These are phyloP conservation scores for Thelonectria discophora DNA, from an alignment of 2,329 filamentous ascomycete species.

Conservation along the genomic window DNA sequence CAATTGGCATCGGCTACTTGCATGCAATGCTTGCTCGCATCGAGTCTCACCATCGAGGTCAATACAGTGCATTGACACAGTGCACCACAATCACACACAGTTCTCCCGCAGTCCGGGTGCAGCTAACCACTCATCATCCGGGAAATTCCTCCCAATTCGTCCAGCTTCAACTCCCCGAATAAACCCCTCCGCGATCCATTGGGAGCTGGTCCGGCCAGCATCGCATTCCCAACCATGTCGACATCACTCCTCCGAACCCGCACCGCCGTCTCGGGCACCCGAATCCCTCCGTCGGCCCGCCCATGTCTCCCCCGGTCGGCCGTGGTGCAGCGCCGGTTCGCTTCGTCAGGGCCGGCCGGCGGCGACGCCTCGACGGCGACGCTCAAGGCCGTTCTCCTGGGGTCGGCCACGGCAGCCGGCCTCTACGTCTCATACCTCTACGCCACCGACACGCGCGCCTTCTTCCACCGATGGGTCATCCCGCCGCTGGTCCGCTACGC, in stretches of 20 bases:
- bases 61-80: conserved; percentile 35
- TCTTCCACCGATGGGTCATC: conserved; percentile 72
- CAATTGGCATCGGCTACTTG: background rate
- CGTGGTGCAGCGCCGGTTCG: conserved; percentile 42
- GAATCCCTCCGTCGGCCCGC: conserved; percentile 33
- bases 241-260: conserved; percentile 39
- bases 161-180: conserved; percentile 38
- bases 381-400: conserved; percentile 51
- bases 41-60: too few species aligned
- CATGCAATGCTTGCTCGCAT: too few species aligned
- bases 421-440: conserved; percentile 69
- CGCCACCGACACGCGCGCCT: conserved; percentile 77
- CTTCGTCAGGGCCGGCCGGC: conserved; percentile 46
- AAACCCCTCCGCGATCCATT: conserved; percentile 40
- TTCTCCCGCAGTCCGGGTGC: conserved; percentile 23
- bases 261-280: conserved; percentile 30
- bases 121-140: conserved; percentile 30
- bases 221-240: conserved; percentile 40
- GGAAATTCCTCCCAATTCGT: conserved; percentile 37
- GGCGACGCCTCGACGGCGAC: conserved; percentile 40
- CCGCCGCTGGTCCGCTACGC: conserved; percentile 72
- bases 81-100: conserved; percentile 38
- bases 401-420: conserved; percentile 52
- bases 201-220: conserved; percentile 43
- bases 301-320: conserved; percentile 31